Conservation (phyloP, 2,329 filamentous ascomycete species). For the Cryphonectria parasitica region DNA sequence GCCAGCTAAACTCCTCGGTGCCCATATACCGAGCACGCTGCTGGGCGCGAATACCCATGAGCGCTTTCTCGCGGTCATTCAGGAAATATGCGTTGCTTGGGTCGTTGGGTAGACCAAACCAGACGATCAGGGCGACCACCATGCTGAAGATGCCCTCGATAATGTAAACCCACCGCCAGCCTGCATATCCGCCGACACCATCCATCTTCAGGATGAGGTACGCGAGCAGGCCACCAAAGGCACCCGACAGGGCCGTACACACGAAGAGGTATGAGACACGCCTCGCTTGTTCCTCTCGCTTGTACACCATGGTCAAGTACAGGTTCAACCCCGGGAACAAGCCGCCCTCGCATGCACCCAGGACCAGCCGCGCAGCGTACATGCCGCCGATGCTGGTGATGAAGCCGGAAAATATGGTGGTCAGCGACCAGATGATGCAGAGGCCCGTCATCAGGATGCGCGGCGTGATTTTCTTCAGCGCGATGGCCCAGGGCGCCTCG, state of each 20-base stretch:
- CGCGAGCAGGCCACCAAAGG: conserved; percentile 72
- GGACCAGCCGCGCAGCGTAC: conserved; percentile 69
- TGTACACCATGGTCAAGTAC: conserved; percentile 78
- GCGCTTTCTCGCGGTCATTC: conserved; percentile 57
- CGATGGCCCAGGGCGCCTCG: conserved; percentile 67
- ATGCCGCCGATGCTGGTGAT: conserved; percentile 67
- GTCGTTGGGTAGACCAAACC: conserved; percentile 63
- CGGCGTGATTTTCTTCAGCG: conserved; percentile 66
- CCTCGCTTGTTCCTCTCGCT: conserved; percentile 71
- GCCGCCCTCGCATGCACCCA: conserved; percentile 71
- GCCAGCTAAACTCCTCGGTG: conserved; percentile 53
- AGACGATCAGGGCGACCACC: conserved; percentile 57
- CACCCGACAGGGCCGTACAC: conserved; percentile 71
- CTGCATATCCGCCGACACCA: conserved; percentile 63
- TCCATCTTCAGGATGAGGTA: conserved; percentile 77
- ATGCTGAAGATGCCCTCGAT: conserved; percentile 53
- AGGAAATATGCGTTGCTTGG: conserved; percentile 66
- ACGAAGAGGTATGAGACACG: conserved; percentile 76
- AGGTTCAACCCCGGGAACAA: conserved; percentile 71
- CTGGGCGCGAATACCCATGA: conserved; percentile 48
- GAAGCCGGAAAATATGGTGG: conserved; percentile 70
- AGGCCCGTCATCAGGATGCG: conserved; percentile 66
- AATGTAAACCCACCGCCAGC: conserved; percentile 76
- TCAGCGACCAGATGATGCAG: conserved; percentile 72
- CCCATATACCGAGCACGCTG: conserved; percentile 54